Evolutionary conservation across 805 yeast genomes (phyloP).

Genomic region (Priceomyces medius): DNA sequence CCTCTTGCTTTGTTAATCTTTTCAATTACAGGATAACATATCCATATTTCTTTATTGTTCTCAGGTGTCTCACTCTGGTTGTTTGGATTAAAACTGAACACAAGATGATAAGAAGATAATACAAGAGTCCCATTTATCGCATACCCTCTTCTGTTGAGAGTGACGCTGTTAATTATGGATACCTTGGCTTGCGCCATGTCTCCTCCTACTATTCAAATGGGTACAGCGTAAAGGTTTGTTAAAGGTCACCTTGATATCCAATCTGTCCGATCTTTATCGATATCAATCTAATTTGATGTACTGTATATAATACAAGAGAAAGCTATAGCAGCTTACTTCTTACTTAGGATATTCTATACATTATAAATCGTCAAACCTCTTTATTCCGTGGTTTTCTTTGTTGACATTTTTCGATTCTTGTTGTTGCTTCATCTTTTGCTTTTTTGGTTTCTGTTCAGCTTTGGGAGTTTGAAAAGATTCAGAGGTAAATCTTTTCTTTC

Average conservation of each 20-base stretch:
- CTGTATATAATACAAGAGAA: neutral
- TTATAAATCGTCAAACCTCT: conserved; percentile 60
- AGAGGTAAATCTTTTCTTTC: conserved; percentile 14
- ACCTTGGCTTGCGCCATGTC: conserved; percentile 29
- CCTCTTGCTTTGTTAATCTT: conserved; percentile 58
- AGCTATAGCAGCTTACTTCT: neutral
- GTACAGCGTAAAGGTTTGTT: too few species aligned
- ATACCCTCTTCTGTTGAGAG: conserved; percentile 38
- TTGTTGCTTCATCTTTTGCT: conserved; percentile 17
- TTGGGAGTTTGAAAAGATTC: neutral
- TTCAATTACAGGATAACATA: conserved; percentile 82
- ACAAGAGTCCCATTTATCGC: conserved; percentile 36
- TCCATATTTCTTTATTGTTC: conserved; percentile 71
- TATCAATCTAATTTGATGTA: neutral
- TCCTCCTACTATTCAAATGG: neutral
- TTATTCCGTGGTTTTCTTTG: conserved; percentile 59
- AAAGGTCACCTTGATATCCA: neutral
- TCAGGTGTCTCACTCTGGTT: neutral
- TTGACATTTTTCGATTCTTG: conserved; percentile 43
- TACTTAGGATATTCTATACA: neutral
- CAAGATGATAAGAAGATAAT: conserved; percentile 37
- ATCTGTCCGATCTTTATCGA: neutral
- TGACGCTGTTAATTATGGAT: conserved; percentile 37
- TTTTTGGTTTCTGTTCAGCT: conserved; percentile 17
- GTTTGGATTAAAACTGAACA: conserved; percentile 33